Evolutionary conservation across 192 early-diverging fungal genomes (phyloP).

Genomic region (Backusella tarrabulga): DNA sequence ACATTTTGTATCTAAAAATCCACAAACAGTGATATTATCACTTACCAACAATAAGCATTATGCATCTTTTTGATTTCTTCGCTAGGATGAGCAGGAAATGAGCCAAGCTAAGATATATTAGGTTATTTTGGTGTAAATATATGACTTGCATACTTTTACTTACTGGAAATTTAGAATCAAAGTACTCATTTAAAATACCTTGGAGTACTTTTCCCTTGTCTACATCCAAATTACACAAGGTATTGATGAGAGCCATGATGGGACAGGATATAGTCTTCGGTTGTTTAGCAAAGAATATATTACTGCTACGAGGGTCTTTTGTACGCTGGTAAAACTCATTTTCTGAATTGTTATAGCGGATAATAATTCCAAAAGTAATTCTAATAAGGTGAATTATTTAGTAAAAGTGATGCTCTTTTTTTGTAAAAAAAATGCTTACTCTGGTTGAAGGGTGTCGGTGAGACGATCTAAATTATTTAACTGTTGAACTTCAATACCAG

Average conservation of each 20-base stretch:
- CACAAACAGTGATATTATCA: not conserved
- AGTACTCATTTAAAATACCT: not conserved
- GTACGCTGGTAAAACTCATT: not conserved
- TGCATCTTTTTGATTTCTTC: not conserved
- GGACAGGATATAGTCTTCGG: not conserved
- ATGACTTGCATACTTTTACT: not conserved
- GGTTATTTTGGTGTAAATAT: not conserved
- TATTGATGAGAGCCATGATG: not conserved
- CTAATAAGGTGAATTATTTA: not conserved
- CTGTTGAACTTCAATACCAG: not conserved
- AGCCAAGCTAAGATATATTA: not conserved
- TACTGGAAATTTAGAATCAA: not conserved
- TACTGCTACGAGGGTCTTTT: not conserved
- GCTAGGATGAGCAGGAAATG: not conserved
- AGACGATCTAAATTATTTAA: not conserved
- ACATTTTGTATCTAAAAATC: not conserved
- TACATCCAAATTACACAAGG: not conserved
- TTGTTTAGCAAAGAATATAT: not conserved
- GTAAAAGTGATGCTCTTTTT: not conserved
- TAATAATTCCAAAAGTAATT: not conserved
- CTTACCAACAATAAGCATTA: not conserved
- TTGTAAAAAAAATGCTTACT: not conserved
- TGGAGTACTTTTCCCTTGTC: not conserved
- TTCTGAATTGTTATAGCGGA: not conserved
- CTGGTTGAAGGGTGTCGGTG: not conserved